These are phyloP conservation scores for Aspergillus sp. DNA, from an alignment of 2,329 filamentous ascomycete species.

Conservation along the genomic window DNA sequence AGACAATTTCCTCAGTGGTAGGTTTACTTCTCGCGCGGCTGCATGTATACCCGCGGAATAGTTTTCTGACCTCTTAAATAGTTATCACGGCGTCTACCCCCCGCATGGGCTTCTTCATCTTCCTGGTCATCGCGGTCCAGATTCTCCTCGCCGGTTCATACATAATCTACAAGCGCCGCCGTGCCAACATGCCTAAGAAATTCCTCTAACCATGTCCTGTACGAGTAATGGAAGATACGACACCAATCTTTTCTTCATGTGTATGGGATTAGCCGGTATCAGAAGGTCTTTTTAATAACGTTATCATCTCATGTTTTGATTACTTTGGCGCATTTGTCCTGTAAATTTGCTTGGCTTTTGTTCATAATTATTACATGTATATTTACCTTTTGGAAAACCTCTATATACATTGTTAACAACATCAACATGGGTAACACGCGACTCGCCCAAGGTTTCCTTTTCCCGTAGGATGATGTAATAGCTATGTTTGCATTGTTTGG, in stretches of 20 bases:
- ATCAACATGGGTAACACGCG: not conserved
- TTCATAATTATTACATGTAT: conserved; percentile 1
- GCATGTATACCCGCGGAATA: too few species aligned
- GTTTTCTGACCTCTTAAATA: conserved; percentile 21
- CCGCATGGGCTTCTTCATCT: conserved; percentile 63
- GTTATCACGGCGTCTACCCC: conserved; percentile 56
- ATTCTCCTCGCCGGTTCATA: conserved; percentile 68
- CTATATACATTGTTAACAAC: not conserved
- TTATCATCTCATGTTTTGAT: not conserved
- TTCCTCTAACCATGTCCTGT: conserved; percentile 61
- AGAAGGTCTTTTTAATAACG: not conserved
- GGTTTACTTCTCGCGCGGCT: conserved; percentile 26
- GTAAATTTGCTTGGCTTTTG: not conserved
- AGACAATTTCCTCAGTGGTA: conserved; percentile 50
- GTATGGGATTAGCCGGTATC: not conserved
- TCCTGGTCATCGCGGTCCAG: conserved; percentile 74
- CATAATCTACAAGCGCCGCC: conserved; percentile 75
- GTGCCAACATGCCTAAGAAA: conserved; percentile 81
- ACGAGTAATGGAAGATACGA: conserved; percentile 8
- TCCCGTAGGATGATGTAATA: conserved; percentile 1
- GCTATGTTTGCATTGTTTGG: conserved; percentile 4
- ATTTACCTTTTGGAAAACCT: not conserved
- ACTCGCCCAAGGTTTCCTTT: not conserved
- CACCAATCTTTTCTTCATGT: not conserved
- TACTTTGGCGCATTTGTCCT: not conserved